Percentiles rank a stretch among this genome's conserved stretches.
These are phyloP conservation scores for Beauveria rudraprayagi DNA, from an alignment of 2,329 filamentous ascomycete genomes.

Conservation along the genomic window DNA sequence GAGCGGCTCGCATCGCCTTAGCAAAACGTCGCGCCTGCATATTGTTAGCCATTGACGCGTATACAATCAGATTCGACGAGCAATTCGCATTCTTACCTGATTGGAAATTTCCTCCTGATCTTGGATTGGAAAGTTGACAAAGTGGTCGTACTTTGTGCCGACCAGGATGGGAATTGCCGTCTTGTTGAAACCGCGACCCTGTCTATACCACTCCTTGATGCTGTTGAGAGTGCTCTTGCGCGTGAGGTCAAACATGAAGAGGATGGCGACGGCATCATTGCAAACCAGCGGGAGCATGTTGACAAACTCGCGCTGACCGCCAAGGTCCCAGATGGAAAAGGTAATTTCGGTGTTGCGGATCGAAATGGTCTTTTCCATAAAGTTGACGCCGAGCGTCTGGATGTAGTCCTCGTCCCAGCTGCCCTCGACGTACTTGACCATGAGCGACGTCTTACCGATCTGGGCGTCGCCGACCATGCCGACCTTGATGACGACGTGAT, in stretches of 20 bases:
- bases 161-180: conserved; percentile 98
- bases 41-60: conserved; percentile 9
- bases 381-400: conserved; percentile 96
- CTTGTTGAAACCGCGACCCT: conserved; percentile 98
- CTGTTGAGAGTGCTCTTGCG: conserved; percentile 97
- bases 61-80: background rate
- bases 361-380: conserved; percentile 99
- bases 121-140: conserved; percentile 95
- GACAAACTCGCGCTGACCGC: conserved; percentile 96
- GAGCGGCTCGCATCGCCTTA: conserved; percentile 93
- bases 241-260: conserved; percentile 99
- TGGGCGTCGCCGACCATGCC: conserved; percentile 99
- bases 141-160: conserved; percentile 98
- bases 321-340: conserved; percentile 98
- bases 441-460: conserved; percentile 97
- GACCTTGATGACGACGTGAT: conserved; percentile 94
- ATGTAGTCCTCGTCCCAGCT: conserved; percentile 99
- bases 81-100: conserved; percentile 51
- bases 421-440: conserved; percentile 99
- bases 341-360: conserved; percentile 99
- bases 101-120: conserved; percentile 98
- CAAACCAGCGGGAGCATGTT: conserved; percentile 99
- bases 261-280: conserved; percentile 95
- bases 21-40: conserved; percentile 85
- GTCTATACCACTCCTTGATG: conserved; percentile 99